A percentile compares a stretch with the other conserved stretches of the same genome.
Conservation (phyloP, 768 basidiomycete genomes). For the Collybiopsis luxurians region DNA sequence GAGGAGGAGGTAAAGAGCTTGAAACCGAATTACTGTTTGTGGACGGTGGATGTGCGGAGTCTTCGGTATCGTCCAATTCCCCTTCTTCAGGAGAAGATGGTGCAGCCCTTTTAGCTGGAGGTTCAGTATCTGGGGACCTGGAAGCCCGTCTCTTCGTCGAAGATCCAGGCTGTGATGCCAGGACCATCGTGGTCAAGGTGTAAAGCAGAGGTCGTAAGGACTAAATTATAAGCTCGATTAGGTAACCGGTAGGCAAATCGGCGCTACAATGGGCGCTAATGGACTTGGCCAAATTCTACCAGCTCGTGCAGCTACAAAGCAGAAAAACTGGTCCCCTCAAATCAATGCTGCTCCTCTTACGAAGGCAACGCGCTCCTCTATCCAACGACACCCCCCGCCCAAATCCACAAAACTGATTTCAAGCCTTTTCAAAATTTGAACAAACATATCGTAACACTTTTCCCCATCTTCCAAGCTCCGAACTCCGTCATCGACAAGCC, state of each 20-base stretch:
- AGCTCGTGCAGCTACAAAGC: no score
- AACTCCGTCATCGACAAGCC: slow-evolving; percentile 64
- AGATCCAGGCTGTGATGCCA: slow-evolving; percentile 1
- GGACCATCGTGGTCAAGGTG: slow-evolving; percentile 2
- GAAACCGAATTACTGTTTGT: slow-evolving; percentile 8
- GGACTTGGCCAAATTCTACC: no score
- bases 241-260: no score
- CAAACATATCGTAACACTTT: slow-evolving; percentile 36
- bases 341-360: neutral
- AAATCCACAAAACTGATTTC: slow-evolving; percentile 44
- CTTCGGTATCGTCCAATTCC: slow-evolving; percentile 61
- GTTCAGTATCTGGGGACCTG: slow-evolving; percentile 43
- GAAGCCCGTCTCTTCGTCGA: slow-evolving; percentile 59
- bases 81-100: slow-evolving; percentile 81
- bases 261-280: no score
- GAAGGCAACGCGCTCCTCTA: slow-evolving; percentile 33
- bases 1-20: slow-evolving; percentile 17
- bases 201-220: neutral
- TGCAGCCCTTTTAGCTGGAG: slow-evolving; percentile 53
- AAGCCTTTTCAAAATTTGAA: slow-evolving; percentile 35
- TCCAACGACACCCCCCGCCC: slow-evolving; percentile 39
- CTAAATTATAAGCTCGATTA: no score
- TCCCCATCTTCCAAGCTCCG: slow-evolving; percentile 51
- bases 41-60: slow-evolving; percentile 15
- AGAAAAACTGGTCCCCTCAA: no score